Evolutionary conservation across 495 filamentous ascomycete genomes (phyloP).

Genomic region (Chaetomium fimeti): DNA sequence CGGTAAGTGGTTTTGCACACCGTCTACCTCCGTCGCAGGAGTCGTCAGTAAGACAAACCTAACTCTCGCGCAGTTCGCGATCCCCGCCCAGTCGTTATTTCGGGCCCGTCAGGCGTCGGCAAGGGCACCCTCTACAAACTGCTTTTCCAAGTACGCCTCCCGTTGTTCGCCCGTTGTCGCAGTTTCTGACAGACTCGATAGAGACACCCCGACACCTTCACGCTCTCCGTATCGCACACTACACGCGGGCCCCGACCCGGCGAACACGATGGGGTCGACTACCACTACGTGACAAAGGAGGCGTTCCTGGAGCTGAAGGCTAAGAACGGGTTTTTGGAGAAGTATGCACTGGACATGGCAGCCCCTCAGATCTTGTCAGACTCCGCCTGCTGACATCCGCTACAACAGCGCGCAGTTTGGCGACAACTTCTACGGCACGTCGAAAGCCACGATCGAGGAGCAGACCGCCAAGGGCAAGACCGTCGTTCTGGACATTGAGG

Average conservation of each 20-base stretch:
- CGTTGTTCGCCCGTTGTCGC: constrained; percentile 38
- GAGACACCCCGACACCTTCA: constrained; percentile 68
- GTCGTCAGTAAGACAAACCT: neutral
- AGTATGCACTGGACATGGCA: constrained; percentile 14
- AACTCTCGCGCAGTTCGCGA: constrained; percentile 26
- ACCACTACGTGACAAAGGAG: constrained; percentile 73
- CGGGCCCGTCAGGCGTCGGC: constrained; percentile 80
- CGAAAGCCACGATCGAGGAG: constrained; percentile 69
- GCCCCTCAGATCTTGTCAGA: neutral
- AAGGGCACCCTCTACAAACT: constrained; percentile 83
- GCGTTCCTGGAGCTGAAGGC: constrained; percentile 67
- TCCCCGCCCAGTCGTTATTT: constrained; percentile 73
- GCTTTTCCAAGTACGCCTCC: constrained; percentile 49
- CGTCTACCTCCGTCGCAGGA: neutral
- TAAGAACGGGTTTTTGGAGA: constrained; percentile 77
- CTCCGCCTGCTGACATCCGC: neutral
- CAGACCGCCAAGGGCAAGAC: constrained; percentile 65
- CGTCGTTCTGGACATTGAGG: constrained; percentile 86
- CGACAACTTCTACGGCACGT: constrained; percentile 87
- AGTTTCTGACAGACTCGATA: constrained; percentile 29
- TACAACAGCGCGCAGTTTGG: constrained; percentile 68
- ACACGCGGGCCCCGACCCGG: constrained; percentile 73
- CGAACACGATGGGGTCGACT: constrained; percentile 74
- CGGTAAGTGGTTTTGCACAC: constrained; percentile 34
- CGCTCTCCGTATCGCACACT: constrained; percentile 83